phyloP scores from a whole-genome alignment of 2,329 filamentous ascomycete genomes.

The Colletotrichum australisinense region DNA sequence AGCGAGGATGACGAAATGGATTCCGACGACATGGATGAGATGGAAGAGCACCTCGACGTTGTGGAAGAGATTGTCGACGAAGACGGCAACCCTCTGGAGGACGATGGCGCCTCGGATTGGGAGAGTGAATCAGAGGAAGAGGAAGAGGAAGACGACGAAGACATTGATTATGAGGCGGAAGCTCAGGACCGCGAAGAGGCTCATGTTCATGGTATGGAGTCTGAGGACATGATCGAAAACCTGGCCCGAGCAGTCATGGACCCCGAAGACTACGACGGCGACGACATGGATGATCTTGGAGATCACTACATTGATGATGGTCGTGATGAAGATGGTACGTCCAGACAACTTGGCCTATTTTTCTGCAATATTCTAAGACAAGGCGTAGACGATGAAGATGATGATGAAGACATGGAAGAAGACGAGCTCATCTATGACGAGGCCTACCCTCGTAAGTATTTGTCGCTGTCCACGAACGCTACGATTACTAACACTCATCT shows the following conservation, averaged over 20 bases:
- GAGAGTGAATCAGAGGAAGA: constrained; percentile 70
- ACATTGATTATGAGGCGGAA: constrained; percentile 66
- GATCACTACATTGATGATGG: constrained; percentile 66
- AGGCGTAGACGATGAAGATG: constrained; percentile 63
- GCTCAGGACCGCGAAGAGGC: constrained; percentile 65
- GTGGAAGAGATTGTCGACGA: constrained; percentile 71
- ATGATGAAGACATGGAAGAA: constrained; percentile 78
- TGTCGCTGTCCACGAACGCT: background rate
- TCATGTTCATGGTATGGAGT: constrained; percentile 57
- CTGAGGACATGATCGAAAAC: constrained; percentile 59
- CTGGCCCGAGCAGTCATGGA: constrained; percentile 68
- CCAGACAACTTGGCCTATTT: constrained; percentile 30
- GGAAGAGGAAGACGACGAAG: constrained; percentile 62
- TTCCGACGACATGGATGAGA: constrained; percentile 64
- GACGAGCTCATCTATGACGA: constrained; percentile 73
- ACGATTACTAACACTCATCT: constrained; percentile 34
- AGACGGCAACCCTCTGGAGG: constrained; percentile 68
- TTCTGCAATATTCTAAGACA: constrained; percentile 37
- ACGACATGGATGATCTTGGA: constrained; percentile 62
- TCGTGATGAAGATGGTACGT: constrained; percentile 68
- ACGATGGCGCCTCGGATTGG: constrained; percentile 71
- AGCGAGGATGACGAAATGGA: constrained; percentile 63
- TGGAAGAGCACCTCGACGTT: constrained; percentile 60
- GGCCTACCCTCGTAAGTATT: constrained; percentile 64
- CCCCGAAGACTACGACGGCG: constrained; percentile 63